Conservation (phyloP, 176 grass and related monocot genomes). For the Ampelocalamus luodianensis region DNA sequence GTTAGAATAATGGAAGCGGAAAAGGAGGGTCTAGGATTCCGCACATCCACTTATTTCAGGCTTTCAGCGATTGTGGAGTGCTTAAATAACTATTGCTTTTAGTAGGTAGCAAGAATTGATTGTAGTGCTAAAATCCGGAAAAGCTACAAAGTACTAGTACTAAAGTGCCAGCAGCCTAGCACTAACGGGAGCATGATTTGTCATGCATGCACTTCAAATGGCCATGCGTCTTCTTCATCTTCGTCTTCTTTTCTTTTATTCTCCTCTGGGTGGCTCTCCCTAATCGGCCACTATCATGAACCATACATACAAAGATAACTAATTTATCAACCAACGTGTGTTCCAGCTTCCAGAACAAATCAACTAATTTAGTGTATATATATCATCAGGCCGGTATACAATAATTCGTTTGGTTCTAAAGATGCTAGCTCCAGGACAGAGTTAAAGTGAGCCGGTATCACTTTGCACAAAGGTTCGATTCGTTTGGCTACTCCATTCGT, state of each 20-base stretch:
- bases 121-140: background rate
- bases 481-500: background rate
- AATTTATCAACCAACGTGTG: background rate
- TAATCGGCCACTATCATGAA: background rate
- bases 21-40: background rate
- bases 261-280: background rate
- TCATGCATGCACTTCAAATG: conserved; percentile 9
- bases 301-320: background rate
- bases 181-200: conserved; percentile 28
- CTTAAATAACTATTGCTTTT: conserved; percentile 40
- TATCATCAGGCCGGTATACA: background rate
- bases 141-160: background rate
- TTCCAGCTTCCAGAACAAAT: background rate
- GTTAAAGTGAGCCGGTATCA: background rate
- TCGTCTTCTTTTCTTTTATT: background rate
- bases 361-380: background rate
- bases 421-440: background rate
- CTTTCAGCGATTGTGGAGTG: background rate
- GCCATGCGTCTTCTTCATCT: background rate
- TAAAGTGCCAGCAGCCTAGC: background rate
- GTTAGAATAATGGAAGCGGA: background rate
- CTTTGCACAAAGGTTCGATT: background rate
- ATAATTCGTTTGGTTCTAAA: conserved; percentile 7
- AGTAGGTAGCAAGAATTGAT: conserved; percentile 3
- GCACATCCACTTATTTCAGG: background rate